Base-by-base conservation (phyloP, 352 stramenopile species). In the Phytophthora rubi region DNA sequence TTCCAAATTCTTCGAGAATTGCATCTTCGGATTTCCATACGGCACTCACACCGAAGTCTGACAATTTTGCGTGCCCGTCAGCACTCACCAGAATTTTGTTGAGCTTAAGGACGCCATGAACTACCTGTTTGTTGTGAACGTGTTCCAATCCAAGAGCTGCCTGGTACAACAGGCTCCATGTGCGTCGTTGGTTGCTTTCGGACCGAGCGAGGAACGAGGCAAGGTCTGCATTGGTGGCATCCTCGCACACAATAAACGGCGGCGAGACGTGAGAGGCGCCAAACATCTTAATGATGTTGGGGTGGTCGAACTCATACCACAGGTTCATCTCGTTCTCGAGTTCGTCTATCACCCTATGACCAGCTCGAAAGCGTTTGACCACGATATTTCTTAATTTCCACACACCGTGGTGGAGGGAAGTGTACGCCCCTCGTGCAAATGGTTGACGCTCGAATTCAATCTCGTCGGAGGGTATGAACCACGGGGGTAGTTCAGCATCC, bases 61-160 rank as follows among this genome's bases (percentile, higher is more conserved):
- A 48, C 0, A 82, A 9, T 47, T 79, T 73, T 2, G 75, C 71
- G 12, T 61, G 48, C 2, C 68, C 74, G 13, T 70, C 60, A 5
- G 62, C 47, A 33, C 53, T 87, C 1, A 75, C 57, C 2, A 75
- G 58, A 3, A 71, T 44, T 21, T 61, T 75, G 44, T 52, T 58
- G 0, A 83, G 75, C 70, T 92, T 94, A 21, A 97, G 73, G 52
- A 95, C 88, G 6, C 86, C 80, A 59, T 97, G 89, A 2, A 96
- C 70, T 16, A 91, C 62, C 4, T 55, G 9, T 59, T 64, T 53
- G 48, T 61, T 26, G 35, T 58, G 73, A 91, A 86, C 28, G 93
- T 60, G 91, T 30, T 70, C 32, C 2, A 97, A 60, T 9, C 83
- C 86, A 18, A 77, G 65, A 0, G 69, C 71, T 8, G 71, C 59